These are phyloP conservation scores for Nemophila menziesii DNA, from an alignment of 257 asterid species.

Conservation along the genomic window DNA sequence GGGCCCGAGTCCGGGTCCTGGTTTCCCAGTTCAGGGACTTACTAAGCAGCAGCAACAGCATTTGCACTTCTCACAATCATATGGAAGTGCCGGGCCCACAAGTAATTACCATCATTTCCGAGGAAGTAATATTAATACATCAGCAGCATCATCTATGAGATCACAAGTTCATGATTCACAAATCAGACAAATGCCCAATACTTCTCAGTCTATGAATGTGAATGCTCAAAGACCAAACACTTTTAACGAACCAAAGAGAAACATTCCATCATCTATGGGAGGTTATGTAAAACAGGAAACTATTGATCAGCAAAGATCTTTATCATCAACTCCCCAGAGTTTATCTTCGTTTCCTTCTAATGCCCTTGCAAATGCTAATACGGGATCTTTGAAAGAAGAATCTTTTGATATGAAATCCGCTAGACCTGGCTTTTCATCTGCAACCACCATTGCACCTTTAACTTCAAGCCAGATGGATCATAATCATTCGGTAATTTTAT, in stretches of 20 bases:
- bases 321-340: conserved; percentile 42
- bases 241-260: conserved; percentile 50
- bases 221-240: conserved; percentile 35
- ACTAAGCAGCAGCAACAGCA: conserved; percentile 60
- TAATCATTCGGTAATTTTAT: conserved; percentile 35
- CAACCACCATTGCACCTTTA: conserved; percentile 22
- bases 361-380: conserved; percentile 21
- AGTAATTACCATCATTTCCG: conserved; percentile 47
- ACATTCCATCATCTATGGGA: too few species aligned
- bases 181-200: conserved; percentile 47
- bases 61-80: conserved; percentile 48
- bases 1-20: too few species aligned
- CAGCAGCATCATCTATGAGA: conserved; percentile 42
- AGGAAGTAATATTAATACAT: conserved; percentile 32
- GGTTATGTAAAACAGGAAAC: conserved; percentile 68
- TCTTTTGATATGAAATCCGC: conserved; percentile 56
- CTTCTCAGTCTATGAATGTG: conserved; percentile 38
- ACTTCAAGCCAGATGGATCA: conserved; percentile 32
- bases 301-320: conserved; percentile 32
- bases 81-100: conserved; percentile 43
- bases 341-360: too few species aligned
- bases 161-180: conserved; percentile 53
- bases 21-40: conserved; percentile 49
- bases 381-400: conserved; percentile 52
- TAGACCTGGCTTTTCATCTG: too few species aligned